Evolutionary conservation across 495 filamentous ascomycete genomes (phyloP).

Genomic region (Aspergillus sclerotiicarbonarius): DNA sequence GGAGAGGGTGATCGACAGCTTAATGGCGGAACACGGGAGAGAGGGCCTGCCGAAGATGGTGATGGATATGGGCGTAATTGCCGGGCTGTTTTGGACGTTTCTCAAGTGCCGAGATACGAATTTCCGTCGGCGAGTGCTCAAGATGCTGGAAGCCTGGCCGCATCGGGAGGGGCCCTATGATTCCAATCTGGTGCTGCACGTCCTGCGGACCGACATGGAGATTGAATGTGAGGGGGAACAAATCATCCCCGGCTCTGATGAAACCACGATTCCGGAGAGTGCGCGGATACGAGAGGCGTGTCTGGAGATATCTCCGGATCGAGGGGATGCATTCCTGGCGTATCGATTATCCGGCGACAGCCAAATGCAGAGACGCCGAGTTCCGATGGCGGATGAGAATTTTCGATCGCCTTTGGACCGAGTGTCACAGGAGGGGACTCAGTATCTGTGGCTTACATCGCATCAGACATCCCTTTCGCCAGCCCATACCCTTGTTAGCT

Average conservation of each 20-base stretch:
- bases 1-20: not conserved
- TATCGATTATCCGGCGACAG: not conserved
- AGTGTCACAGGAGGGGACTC: too few species aligned
- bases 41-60: not conserved
- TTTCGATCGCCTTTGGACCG: too few species aligned
- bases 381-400: too few species aligned
- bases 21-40: not conserved
- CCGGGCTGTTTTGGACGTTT: not conserved
- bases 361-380: not conserved
- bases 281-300: not conserved
- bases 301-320: not conserved
- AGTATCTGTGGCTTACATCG: too few species aligned
- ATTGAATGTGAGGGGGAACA: not conserved
- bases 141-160: not conserved
- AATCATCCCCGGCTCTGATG: not conserved
- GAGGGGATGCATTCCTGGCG: not conserved
- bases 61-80: not conserved
- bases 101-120: not conserved
- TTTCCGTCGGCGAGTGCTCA: not conserved
- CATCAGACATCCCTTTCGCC: too few species aligned
- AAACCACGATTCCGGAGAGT: not conserved
- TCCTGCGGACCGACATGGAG: not conserved
- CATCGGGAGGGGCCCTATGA: not conserved
- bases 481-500: too few species aligned
- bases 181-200: not conserved